Evolutionary conservation across 1,284 basidiomycete genomes (phyloP).

Genomic region (Golubevia sp.): DNA sequence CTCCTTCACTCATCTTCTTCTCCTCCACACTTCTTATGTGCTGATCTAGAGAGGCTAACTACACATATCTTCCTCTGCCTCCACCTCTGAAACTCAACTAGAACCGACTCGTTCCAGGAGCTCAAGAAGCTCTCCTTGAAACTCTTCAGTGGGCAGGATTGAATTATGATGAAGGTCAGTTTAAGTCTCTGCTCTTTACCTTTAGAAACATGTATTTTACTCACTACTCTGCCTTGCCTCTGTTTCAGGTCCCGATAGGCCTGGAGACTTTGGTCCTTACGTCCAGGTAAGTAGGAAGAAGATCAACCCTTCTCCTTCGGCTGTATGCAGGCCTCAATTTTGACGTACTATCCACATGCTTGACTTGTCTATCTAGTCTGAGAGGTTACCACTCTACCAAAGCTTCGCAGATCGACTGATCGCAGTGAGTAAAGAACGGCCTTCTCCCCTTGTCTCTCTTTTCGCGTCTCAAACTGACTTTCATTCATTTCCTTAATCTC

Average conservation of each 20-base stretch:
- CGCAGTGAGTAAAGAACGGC: not conserved
- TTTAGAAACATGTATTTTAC: too few species aligned
- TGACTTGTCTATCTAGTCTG: constrained; percentile 13
- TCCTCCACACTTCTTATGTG: too few species aligned
- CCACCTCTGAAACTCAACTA: too few species aligned
- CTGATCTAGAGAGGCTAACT: too few species aligned
- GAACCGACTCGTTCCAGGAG: constrained; percentile 79
- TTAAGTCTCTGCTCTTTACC: not conserved
- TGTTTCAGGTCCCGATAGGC: constrained; percentile 2
- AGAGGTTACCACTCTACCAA: constrained; percentile 37
- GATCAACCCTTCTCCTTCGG: too few species aligned
- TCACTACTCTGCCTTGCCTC: too few species aligned
- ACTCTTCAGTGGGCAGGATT: constrained; percentile 91
- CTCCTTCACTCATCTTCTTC: too few species aligned
- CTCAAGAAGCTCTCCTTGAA: constrained; percentile 77
- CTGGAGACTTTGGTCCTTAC: constrained; percentile 33
- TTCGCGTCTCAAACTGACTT: too few species aligned
- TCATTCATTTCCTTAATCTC: not conserved
- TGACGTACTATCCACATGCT: too few species aligned
- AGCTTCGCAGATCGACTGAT: constrained; percentile 35
- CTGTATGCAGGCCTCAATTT: too few species aligned
- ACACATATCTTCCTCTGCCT: too few species aligned
- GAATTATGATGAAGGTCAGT: constrained; percentile 82
- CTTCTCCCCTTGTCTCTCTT: too few species aligned
- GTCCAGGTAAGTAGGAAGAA: constrained; percentile 9